Evolutionary conservation across 1,284 basidiomycete species (phyloP).

Genomic region (Cutaneotrichosporon daszewskae): DNA sequence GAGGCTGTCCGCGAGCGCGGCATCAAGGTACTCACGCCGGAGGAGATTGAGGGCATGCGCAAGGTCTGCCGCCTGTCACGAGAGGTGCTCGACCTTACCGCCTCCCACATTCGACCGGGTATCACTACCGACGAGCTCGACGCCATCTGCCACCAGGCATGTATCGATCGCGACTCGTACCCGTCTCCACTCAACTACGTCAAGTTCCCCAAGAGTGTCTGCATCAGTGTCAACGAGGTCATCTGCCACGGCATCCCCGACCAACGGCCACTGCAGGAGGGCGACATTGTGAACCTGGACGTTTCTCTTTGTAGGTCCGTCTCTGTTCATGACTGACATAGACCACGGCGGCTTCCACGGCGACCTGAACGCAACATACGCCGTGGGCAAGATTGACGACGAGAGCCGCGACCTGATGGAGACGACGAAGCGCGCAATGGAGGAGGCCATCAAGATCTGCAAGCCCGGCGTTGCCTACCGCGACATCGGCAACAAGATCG

Average conservation of each 20-base stretch:
- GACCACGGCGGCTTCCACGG: conserved; percentile 67
- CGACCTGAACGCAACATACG: conserved; percentile 79
- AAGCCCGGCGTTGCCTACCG: conserved; percentile 81
- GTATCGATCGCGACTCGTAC: conserved; percentile 84
- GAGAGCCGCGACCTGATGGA: conserved; percentile 74
- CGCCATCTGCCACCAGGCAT: conserved; percentile 88
- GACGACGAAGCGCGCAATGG: conserved; percentile 70
- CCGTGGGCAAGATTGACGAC: conserved; percentile 78
- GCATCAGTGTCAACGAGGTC: conserved; percentile 91
- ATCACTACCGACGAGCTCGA: conserved; percentile 95
- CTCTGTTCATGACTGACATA: conserved; percentile 4
- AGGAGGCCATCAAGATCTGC: conserved; percentile 81
- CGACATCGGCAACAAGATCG: conserved; percentile 53
- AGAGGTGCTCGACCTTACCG: conserved; percentile 87
- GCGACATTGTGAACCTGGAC: conserved; percentile 89
- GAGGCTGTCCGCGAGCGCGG: conserved; percentile 36
- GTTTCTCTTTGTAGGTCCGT: conserved; percentile 50
- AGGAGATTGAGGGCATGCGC: conserved; percentile 48
- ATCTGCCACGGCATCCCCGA: conserved; percentile 98
- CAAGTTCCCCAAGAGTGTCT: conserved; percentile 90
- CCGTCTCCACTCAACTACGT: conserved; percentile 93
- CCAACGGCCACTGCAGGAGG: conserved; percentile 73
- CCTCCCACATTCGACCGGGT: conserved; percentile 76
- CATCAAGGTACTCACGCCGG: conserved; percentile 38
- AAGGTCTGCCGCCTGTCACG: conserved; percentile 65